Conservation (phyloP, 768 basidiomycete genomes). For the Butyriboletus loyo region DNA sequence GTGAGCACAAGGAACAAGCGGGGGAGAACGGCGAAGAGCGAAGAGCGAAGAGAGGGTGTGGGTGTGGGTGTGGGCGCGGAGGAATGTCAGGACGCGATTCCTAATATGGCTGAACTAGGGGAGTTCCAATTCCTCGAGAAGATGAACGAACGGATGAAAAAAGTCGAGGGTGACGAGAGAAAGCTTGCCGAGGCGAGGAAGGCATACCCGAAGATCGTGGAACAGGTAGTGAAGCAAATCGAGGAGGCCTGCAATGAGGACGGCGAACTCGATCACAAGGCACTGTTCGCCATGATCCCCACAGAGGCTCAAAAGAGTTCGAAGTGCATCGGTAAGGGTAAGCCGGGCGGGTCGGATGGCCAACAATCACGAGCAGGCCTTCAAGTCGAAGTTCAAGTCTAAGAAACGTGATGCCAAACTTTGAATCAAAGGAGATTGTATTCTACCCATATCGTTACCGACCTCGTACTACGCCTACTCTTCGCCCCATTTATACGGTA, state of each 20-base stretch:
- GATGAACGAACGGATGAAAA: slow-evolving; percentile 14
- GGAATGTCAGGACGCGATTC: not conserved
- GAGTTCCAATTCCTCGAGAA: slow-evolving; percentile 17
- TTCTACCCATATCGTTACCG: too few species aligned
- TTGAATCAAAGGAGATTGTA: too few species aligned
- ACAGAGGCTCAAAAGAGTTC: slow-evolving; percentile 14
- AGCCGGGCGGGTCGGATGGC: slow-evolving; percentile 7
- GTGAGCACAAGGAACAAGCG: not conserved
- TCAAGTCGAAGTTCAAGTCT: too few species aligned
- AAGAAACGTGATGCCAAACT: slow-evolving; percentile 24
- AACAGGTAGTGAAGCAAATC: slow-evolving; percentile 10
- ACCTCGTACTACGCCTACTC: too few species aligned
- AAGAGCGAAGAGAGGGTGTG: too few species aligned
- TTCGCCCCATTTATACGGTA: too few species aligned
- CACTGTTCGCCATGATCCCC: slow-evolving; percentile 8
- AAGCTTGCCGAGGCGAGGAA: slow-evolving; percentile 18
- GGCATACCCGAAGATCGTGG: slow-evolving; percentile 12
- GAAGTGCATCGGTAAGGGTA: slow-evolving; percentile 1
- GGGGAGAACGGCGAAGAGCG: not conserved
- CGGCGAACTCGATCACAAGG: slow-evolving; percentile 5
- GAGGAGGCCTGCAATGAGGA: slow-evolving; percentile 1
- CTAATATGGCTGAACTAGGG: slow-evolving; percentile 9
- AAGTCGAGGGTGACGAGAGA: slow-evolving; percentile 14
- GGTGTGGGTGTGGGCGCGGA: too few species aligned
- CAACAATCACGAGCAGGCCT: slow-evolving; percentile 11